Percentiles rank a stretch among this genome's conserved stretches.
phyloP scores from a whole-genome alignment of 1,139 yeast genomes.

The Magnusiomyces suaveolens region DNA sequence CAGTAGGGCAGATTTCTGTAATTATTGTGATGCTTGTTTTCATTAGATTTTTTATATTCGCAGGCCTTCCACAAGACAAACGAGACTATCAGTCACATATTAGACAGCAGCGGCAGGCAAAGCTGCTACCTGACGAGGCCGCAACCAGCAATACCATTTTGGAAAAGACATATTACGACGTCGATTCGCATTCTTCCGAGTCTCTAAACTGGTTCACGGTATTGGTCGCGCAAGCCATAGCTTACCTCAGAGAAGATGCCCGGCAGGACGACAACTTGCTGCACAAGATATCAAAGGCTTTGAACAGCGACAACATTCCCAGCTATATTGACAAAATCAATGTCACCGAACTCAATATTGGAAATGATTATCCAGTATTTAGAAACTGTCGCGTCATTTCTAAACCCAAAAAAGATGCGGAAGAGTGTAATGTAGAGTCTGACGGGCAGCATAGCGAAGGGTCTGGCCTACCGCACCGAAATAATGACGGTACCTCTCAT shows the following conservation, averaged over 20 bases:
- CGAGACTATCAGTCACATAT: constrained; percentile 24
- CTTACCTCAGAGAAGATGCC: constrained; percentile 82
- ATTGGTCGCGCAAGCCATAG: constrained; percentile 78
- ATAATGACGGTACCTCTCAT: not conserved
- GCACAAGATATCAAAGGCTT: constrained; percentile 53
- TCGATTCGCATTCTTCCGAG: constrained; percentile 76
- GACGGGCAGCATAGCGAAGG: not conserved
- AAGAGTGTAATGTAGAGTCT: constrained; percentile 33
- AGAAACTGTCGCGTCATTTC: constrained; percentile 74
- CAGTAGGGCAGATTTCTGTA: constrained; percentile 72
- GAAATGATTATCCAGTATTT: constrained; percentile 91
- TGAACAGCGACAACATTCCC: constrained; percentile 50
- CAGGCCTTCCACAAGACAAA: constrained; percentile 45
- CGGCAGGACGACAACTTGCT: constrained; percentile 73
- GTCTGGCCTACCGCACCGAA: not conserved
- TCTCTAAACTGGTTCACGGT: constrained; percentile 96
- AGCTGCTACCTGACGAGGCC: constrained; percentile 27
- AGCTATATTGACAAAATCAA: constrained; percentile 70
- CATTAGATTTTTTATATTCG: constrained; percentile 80
- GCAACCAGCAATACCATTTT: constrained; percentile 41
- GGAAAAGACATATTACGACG: constrained; percentile 89
- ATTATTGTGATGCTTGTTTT: constrained; percentile 63
- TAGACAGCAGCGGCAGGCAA: constrained; percentile 27
- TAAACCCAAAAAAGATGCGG: not conserved
- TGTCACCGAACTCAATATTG: constrained; percentile 83